These are phyloP conservation scores for Spergularia azorica DNA, from an alignment of 179 eudicot species.

Conservation along the genomic window DNA sequence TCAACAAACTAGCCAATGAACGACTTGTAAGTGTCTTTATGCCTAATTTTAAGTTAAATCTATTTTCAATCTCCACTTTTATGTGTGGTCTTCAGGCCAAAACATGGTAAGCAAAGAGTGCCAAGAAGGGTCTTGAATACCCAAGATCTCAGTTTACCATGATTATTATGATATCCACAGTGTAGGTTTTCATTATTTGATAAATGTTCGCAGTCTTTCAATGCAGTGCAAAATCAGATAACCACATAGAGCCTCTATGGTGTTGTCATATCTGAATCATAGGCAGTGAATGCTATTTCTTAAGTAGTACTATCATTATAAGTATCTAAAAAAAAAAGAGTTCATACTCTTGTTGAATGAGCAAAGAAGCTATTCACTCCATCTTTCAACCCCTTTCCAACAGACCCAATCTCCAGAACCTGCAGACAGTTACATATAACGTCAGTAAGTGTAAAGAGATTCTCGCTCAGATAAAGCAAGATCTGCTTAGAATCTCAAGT, in stretches of 20 bases:
- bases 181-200: background rate
- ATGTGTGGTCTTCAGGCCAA: background rate
- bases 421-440: conserved; percentile 33
- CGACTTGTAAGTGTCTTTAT: background rate
- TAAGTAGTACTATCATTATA: background rate
- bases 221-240: background rate
- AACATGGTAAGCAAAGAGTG: background rate
- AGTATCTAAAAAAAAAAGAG: background rate
- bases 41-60: background rate
- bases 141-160: background rate
- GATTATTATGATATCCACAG: background rate
- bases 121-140: background rate
- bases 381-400: conserved; percentile 67
- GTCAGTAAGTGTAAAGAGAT: background rate
- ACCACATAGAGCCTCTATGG: background rate
- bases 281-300: background rate
- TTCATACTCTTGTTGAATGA: conserved; percentile 70
- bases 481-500: background rate
- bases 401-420: conserved; percentile 94
- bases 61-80: background rate
- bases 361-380: conserved; percentile 62
- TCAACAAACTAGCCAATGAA: background rate
- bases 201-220: background rate
- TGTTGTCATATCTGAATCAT: background rate
- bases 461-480: background rate